Evolutionary conservation across 2,329 filamentous ascomycete genomes (phyloP), one percentile per base, ranked within the genome.

Genomic region (Penicillium verrucosum): DNA sequence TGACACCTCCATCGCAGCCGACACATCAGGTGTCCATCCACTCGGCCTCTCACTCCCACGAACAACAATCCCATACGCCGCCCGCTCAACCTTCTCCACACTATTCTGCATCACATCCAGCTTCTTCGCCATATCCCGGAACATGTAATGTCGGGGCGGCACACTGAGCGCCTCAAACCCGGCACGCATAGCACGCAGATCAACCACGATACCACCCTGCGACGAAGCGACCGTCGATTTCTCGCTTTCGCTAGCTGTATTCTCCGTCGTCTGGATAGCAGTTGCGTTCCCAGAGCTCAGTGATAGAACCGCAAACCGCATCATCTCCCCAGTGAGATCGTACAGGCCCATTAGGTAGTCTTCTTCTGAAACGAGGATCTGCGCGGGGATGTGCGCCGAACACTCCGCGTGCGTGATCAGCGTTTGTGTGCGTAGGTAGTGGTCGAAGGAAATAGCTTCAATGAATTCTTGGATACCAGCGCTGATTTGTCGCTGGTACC

Each of bases 271-370:
- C 51, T 73, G 73, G 60, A 57, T 59, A 61, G 70, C 77, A 23
- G 82, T 71, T 41, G 76, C 77, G 14, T 88, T 89, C 8, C 80
- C 87, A 5, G 92, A 89, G 1, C 92, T 92, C 72, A 96, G 89
- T 27, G 87, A 86, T 6, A 92, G 92, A 49, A 96, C 94, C 0
- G 91, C 92, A 75, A 97, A 97, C 30, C 92, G 85, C 94, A 99
- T 99, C 79, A 97, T 81, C 78, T 99, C 94, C 38, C 94, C 94
- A 1, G 92, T 92, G 65, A 97, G 83, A 73, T 99, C 94, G 69
- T 96, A 97, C 2, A 99, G 77, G 9, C 93, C 94, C 60, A 94
- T 87, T 56, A 96, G 77, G 71, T 96, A 97, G 74, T 99, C 94
- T 54, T 93, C 85, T 27, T 86, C 81, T 1, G 89, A 90, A 21